Evolutionary conservation across 306 rosid species (phyloP).

Genomic region (Parietaria judaica): DNA sequence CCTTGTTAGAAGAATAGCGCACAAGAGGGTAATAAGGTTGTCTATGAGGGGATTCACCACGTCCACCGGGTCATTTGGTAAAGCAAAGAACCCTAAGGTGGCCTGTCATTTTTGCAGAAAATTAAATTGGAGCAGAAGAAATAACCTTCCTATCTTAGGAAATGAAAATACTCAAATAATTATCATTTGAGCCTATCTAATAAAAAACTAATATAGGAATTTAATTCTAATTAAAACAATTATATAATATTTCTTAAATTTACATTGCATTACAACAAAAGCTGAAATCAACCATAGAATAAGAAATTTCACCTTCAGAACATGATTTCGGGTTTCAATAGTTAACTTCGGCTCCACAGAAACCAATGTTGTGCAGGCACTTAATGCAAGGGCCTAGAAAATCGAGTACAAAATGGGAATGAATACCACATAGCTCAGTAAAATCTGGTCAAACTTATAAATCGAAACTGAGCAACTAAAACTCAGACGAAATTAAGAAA

Average conservation of each 20-base stretch:
- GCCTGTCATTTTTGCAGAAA: constrained; percentile 59
- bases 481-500: constrained; percentile 25
- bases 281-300: background rate
- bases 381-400: constrained; percentile 84
- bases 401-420: background rate
- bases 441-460: constrained; percentile 15
- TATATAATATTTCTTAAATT: too few relatives aligned
- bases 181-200: too few relatives aligned
- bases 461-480: constrained; percentile 10
- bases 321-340: constrained; percentile 82
- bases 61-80: constrained; percentile 84
- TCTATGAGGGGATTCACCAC: constrained; percentile 71
- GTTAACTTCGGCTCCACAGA: constrained; percentile 95
- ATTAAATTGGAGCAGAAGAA: constrained; percentile 13
- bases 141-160: too few relatives aligned
- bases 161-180: too few relatives aligned
- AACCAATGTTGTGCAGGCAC: constrained; percentile 93
- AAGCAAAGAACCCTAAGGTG: constrained; percentile 90
- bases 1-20: constrained; percentile 97
- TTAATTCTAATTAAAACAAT: too few relatives aligned
- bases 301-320: constrained; percentile 59
- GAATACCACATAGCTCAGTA: constrained; percentile 13
- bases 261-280: background rate
- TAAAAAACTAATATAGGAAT: too few relatives aligned
- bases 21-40: constrained; percentile 82